Evolutionary conservation across 1,284 basidiomycete genomes (phyloP).

Genomic region (Marasmius oreades): DNA sequence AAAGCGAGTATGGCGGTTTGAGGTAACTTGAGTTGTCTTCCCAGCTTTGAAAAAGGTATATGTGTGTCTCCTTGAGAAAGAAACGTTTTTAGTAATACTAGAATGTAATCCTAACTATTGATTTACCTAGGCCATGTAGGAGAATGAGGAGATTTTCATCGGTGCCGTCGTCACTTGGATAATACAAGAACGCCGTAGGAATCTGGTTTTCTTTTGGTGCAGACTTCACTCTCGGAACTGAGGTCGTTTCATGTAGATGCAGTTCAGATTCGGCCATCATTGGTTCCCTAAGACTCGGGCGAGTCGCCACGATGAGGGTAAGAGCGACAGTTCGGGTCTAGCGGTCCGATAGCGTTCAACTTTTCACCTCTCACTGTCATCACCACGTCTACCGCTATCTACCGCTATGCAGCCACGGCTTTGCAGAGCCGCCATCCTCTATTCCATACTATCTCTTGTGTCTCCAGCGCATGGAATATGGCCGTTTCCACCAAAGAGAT

Average conservation of each 20-base stretch:
- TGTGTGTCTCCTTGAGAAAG: constrained; percentile 72
- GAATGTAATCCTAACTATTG: not conserved
- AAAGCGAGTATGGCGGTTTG: constrained; percentile 83
- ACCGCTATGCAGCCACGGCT: constrained; percentile 7
- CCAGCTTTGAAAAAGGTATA: constrained; percentile 72
- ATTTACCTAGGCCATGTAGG: constrained; percentile 82
- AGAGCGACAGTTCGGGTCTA: not conserved
- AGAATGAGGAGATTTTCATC: constrained; percentile 87
- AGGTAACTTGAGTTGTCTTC: constrained; percentile 72
- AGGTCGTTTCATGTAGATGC: constrained; percentile 5
- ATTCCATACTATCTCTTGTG: constrained; percentile 5
- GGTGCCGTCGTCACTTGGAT: constrained; percentile 71
- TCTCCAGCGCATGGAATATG: constrained; percentile 41
- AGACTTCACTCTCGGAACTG: constrained; percentile 43
- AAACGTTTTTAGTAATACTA: not conserved
- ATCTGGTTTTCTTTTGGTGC: constrained; percentile 45
- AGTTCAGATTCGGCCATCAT: constrained; percentile 7
- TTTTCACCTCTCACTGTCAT: not conserved
- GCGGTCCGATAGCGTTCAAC: not conserved
- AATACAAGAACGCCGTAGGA: constrained; percentile 59
- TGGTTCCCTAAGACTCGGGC: not conserved
- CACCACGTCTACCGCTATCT: not conserved
- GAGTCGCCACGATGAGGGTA: not conserved
- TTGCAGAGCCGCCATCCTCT: constrained; percentile 6
- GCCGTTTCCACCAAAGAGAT: constrained; percentile 84